These are phyloP conservation scores for Gracilaria vermiculophylla DNA, from an alignment of 23 red algal species.

Conservation along the genomic window DNA sequence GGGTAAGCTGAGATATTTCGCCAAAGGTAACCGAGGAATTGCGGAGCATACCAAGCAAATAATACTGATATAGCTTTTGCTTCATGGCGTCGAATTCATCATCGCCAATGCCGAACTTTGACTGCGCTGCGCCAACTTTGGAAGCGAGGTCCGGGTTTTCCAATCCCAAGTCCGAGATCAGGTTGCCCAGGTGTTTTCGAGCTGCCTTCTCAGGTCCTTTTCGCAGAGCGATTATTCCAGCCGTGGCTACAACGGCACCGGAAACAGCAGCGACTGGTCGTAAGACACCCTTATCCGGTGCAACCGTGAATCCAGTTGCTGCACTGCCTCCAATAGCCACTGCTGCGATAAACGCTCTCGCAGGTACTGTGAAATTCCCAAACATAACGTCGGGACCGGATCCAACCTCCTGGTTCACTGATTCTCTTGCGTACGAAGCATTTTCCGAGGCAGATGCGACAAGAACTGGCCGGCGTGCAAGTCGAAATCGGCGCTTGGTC, in stretches of 20 bases:
- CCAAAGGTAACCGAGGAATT: slow-evolving; percentile 30
- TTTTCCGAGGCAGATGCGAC: slow-evolving; percentile 29
- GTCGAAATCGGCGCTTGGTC: neutral
- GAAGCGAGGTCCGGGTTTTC: slow-evolving; percentile 30
- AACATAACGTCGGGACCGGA: slow-evolving; percentile 41
- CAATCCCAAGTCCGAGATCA: slow-evolving; percentile 28
- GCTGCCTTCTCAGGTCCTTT: slow-evolving; percentile 44
- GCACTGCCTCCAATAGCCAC: slow-evolving; percentile 9
- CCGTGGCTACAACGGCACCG: slow-evolving; percentile 16
- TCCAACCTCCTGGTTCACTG: slow-evolving; percentile 6
- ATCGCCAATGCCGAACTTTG: slow-evolving; percentile 20
- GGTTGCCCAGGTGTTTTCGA: slow-evolving; percentile 32
- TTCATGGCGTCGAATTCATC: slow-evolving; percentile 37
- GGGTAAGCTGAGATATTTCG: slow-evolving; percentile 74
- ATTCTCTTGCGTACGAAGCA: slow-evolving; percentile 1
- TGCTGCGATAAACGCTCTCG: slow-evolving; percentile 16
- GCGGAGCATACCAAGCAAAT: slow-evolving; percentile 53
- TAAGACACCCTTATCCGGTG: slow-evolving; percentile 7
- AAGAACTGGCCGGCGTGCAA: neutral
- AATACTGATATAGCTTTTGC: slow-evolving; percentile 70
- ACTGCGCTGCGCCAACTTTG: neutral
- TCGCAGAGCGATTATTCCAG: slow-evolving; percentile 12
- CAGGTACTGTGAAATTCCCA: slow-evolving; percentile 11
- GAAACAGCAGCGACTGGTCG: slow-evolving; percentile 34
- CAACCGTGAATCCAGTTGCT: neutral